Evolutionary conservation across 2,329 filamentous ascomycete species (phyloP), one percentile per base, ranked within the genome.

Genomic region (Trichoderma afroharzianum): DNA sequence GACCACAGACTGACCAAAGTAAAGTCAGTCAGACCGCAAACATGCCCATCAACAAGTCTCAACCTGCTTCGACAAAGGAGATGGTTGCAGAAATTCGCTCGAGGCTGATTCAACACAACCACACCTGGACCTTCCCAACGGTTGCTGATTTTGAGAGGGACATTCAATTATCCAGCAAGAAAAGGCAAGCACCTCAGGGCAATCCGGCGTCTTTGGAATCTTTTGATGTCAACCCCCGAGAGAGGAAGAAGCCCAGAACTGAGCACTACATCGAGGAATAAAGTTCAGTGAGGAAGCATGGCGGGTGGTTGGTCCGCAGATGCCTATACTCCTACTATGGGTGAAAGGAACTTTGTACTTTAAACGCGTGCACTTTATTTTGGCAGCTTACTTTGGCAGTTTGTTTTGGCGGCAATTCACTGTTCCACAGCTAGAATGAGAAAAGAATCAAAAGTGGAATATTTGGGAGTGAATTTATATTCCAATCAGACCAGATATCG

Each of bases 51-150:
- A 30, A 36, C 14, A 62, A 28, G 50, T 30, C 15, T 68, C 26
- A 59, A 61, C 63, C 55, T 50, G 7, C 50, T 39, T 69, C 57
- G 24, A 75, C 73, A 12, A 74, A 73, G 57, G 70, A 71, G 30
- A 71, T 78, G 55, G 73, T 79, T 12, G 77, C 79, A 53, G 74
- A 79, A 55, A 79, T 81, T 28, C 75, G 76, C 7, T 75, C 75
- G 11, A 72, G 73, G 15, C 62, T 79, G n/a, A 53, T 79, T 8
- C 58, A 72, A 28, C 70, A 67, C 1, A 63, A 63, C 15, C 70
- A 67, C 1, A 63, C 62, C 18, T 76, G 74, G 74, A 71, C 57
- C 9, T 71, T 79, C 6, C 77, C 75, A 14, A 77, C 73, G 0
- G 72, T 80, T 26, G 74, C 73, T 9, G 78, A 79, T n/a, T 79